A percentile compares a stretch with the other conserved stretches of the same genome.
Evolutionary conservation across 371 early-diverging fungal genomes (phyloP).

Genomic region (Saksenaea vasiformis): DNA sequence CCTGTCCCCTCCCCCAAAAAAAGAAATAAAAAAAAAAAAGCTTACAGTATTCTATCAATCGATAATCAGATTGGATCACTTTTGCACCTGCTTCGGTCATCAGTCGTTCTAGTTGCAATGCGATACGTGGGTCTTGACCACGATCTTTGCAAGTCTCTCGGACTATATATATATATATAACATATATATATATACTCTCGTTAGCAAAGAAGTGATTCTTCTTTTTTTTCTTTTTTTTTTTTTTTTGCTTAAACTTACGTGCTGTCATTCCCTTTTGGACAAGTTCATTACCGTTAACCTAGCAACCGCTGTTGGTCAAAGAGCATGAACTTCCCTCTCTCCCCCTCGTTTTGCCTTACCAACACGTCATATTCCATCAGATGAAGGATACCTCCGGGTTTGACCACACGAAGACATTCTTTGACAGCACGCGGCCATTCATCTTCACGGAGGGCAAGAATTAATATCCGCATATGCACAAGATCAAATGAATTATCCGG

Average conservation of each 20-base stretch:
- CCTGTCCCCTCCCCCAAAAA: background rate
- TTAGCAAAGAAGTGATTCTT: too few species aligned
- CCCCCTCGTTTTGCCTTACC: too few species aligned
- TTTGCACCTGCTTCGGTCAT: slow-evolving; percentile 14
- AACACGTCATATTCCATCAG: slow-evolving; percentile 28
- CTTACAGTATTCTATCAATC: slow-evolving; percentile 27
- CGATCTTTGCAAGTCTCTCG: background rate
- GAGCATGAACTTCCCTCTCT: too few species aligned
- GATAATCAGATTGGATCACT: slow-evolving; percentile 18
- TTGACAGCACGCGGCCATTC: slow-evolving; percentile 20
- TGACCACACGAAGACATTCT: slow-evolving; percentile 37
- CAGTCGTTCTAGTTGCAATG: slow-evolving; percentile 10
- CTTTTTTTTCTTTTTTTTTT: too few species aligned
- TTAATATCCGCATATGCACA: slow-evolving; percentile 46
- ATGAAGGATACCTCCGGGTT: slow-evolving; percentile 50
- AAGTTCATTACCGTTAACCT: background rate
- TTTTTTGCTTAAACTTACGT: background rate
- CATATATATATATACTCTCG: too few species aligned
- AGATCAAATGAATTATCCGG: slow-evolving; percentile 51
- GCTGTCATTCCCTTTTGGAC: background rate
- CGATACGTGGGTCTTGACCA: slow-evolving; percentile 29
- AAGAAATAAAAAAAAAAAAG: background rate
- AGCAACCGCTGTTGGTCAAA: background rate
- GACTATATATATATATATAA: background rate
- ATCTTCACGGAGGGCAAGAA: slow-evolving; percentile 16